Conservation (phyloP, 2,329 filamentous ascomycete species). For the Hirsutella thompsonii region DNA sequence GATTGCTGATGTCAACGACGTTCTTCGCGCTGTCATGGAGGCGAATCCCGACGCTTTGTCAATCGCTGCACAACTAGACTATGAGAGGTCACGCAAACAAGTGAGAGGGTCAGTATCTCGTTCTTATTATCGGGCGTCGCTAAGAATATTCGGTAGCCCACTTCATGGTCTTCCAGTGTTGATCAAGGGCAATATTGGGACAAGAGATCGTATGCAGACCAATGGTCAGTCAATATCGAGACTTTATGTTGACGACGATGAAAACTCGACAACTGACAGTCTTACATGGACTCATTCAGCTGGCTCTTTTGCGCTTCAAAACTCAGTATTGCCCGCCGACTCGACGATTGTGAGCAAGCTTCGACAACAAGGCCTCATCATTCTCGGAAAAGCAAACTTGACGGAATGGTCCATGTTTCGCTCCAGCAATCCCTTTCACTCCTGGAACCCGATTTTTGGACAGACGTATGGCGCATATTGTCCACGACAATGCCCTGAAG, state of each 20-base stretch:
- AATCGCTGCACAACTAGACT: neutral
- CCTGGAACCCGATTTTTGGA: slow-evolving; percentile 53
- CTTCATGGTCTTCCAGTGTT: neutral
- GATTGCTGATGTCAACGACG: neutral
- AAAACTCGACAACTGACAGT: no score
- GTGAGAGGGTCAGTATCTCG: neutral
- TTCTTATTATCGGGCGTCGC: neutral
- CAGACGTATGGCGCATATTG: slow-evolving; percentile 50
- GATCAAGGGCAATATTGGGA: neutral
- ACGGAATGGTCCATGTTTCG: slow-evolving; percentile 54
- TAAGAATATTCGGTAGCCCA: neutral
- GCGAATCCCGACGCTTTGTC: neutral
- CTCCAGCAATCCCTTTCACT: slow-evolving; percentile 41
- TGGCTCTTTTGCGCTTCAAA: neutral
- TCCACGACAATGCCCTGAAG: slow-evolving; percentile 46
- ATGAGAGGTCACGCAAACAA: neutral
- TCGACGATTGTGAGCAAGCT: slow-evolving; percentile 27
- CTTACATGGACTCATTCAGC: neutral
- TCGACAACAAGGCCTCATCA: slow-evolving; percentile 44
- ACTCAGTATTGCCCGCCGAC: neutral
- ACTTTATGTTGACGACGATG: neutral
- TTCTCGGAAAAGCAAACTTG: slow-evolving; percentile 54
- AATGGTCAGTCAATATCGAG: neutral
- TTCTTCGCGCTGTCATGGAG: neutral
- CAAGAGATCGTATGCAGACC: neutral